Conservation (phyloP, 176 grass and related monocot species). For the Aegilops umbellulata region DNA sequence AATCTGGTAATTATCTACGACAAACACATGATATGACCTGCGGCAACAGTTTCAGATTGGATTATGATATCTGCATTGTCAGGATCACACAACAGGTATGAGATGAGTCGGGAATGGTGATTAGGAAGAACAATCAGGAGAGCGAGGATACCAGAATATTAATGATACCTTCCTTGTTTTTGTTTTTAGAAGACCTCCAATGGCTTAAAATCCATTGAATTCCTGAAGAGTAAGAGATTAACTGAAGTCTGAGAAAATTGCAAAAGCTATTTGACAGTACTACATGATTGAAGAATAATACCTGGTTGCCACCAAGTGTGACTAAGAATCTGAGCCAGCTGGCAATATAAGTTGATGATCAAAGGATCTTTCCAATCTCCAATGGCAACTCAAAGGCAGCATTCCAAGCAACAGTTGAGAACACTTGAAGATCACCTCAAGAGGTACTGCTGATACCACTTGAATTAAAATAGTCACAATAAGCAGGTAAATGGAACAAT, state of each 20-base stretch:
- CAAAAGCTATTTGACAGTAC: background rate
- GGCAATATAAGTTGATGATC: constrained; percentile 2
- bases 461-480: background rate
- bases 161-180: background rate
- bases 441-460: background rate
- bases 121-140: constrained; percentile 5
- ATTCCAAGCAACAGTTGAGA: background rate
- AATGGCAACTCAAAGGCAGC: background rate
- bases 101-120: background rate
- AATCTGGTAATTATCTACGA: background rate
- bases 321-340: constrained; percentile 1
- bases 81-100: background rate
- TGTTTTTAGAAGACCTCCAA: background rate
- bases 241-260: background rate
- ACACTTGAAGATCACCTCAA: constrained; percentile 19
- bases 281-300: constrained; percentile 26
- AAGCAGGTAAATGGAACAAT: background rate
- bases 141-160: background rate
- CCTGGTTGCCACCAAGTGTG: constrained; percentile 26
- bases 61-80: background rate
- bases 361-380: background rate
- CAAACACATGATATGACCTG: background rate
- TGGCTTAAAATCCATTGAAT: constrained; percentile 19
- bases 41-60: background rate
- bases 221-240: constrained; percentile 17